Base-by-base conservation (phyloP, 345 rosid species). In the Geranium rotundifolium region DNA sequence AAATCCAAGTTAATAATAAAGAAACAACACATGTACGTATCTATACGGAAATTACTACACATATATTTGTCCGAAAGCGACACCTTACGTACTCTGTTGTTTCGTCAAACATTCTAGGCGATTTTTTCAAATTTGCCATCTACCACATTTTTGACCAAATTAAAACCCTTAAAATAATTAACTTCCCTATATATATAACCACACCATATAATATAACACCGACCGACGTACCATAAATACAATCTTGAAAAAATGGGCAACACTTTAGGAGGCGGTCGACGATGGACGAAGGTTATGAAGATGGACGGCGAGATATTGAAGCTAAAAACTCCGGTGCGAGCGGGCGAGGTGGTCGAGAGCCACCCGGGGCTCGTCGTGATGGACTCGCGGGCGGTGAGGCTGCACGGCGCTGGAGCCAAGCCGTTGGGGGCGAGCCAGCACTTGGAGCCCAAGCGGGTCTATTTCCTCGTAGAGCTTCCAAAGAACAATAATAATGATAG, bases 241-340 rank as follows among this genome's bases (percentile, higher is more conserved):
- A n/a, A n/a, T n/a, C n/a, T n/a, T n/a, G n/a, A n/a, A 14, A 50
- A 14, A 20, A 91, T 91, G 98, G 96, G 95, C 14, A 91, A 91
- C 78, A 70, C 75, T 77, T 67, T 90, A 54, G 88, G 85, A 39
- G 77, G 79, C 70, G 88, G 81, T n/a, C n/a, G 63, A 61, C 29
- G 56, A 72, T 81, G 0, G 77, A n/a, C 76, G 0, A 95, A 86
- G 65, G 72, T 95, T 30, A 95, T 95, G 99, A 95, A 85, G 73
- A 85, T 88, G 61, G 75, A 65, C 58, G 99, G 99, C 0, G 97
- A 95, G 73, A 85, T 91, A 29, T 50, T 82, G 57, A 88, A 90
- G 85, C 17, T 90, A n/a, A 80, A 76, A 73, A 81, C 95, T 0
- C 99, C 97, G 1, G 86, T 88, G 59, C 80, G 65, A n/a, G 96